Base-by-base conservation (phyloP, 1,284 basidiomycete genomes). In the Wolfiporia cocos region DNA sequence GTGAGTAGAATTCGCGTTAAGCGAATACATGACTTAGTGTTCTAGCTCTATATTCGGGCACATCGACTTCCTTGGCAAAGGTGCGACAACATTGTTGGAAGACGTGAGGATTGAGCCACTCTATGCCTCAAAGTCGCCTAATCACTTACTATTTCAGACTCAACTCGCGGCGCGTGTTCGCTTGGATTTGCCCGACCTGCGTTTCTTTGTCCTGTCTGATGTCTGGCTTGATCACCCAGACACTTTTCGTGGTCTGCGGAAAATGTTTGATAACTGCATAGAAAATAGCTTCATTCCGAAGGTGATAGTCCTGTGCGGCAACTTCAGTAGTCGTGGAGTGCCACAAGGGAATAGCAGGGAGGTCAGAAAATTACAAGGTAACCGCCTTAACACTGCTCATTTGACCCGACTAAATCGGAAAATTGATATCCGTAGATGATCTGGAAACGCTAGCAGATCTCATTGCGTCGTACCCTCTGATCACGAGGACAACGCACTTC, bases 161-260 rank as follows among this genome's bases (percentile, higher is more conserved):
- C 73, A 79, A 59, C 73, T 81, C 49, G 64, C 75, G 15, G 61
- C 67, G 30, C 78, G 81, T n/a, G 65, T 87, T 41, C 71, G 70
- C 41, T 70, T 78, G 48, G 85, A 89, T 38, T 66, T 86, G 24
- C 65, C 79, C 7, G 81, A 91, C 44, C 67, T 90, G n/a, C 80
- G 92, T 38, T 93, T 99, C 67, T 92, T 97, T 60, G 82, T 98
- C 50, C 73, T 99, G 21, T 98, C 94, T 0, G 96, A 99, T 61
- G 80, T 95, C 4, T 91, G 90, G 80, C 69, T 96, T n/a, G 94
- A 99, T 64, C 81, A 92, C 50, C 82, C 89, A 0, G 77, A 85
- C 44, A 92, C 92, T 1, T 64, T 97, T 10, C 63, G 70, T 5
- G 92, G 89, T 1, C 73, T 99, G 10, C 74, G 78, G 43, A 83